A percentile compares a stretch with the other conserved stretches of the same genome.
Conservation (phyloP, 768 basidiomycete species). For the Naematelia encephala region DNA sequence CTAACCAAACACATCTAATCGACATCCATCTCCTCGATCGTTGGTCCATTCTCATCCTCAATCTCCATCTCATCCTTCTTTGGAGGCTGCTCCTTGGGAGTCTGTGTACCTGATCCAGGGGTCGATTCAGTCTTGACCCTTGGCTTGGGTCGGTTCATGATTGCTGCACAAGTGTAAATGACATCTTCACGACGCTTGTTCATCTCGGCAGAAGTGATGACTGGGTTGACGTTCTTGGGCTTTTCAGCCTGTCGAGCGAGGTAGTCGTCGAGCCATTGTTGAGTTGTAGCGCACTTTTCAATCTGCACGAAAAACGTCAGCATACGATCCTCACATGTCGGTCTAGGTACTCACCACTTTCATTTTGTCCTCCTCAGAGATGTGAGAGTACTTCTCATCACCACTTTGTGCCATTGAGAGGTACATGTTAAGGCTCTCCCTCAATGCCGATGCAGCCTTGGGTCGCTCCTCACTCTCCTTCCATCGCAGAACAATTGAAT, state of each 20-base stretch:
- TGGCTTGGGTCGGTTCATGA: slow-evolving; percentile 89
- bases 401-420: slow-evolving; percentile 66
- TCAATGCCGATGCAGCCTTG: slow-evolving; percentile 66
- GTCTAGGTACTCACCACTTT: slow-evolving; percentile 47
- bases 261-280: slow-evolving; percentile 96
- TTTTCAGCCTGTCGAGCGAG: slow-evolving; percentile 79
- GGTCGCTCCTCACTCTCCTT: slow-evolving; percentile 79
- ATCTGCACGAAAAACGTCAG: slow-evolving; percentile 58
- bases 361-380: slow-evolving; percentile 59
- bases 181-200: slow-evolving; percentile 88
- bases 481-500: slow-evolving; percentile 79
- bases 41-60: slow-evolving; percentile 23
- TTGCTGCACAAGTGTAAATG: slow-evolving; percentile 81
- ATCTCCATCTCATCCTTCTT: slow-evolving; percentile 42
- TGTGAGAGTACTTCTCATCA: slow-evolving; percentile 86
- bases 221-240: slow-evolving; percentile 81
- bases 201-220: slow-evolving; percentile 76
- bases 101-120: slow-evolving; percentile 28
- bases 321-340: background rate
- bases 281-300: slow-evolving; percentile 82
- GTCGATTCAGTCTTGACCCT: slow-evolving; percentile 58
- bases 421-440: slow-evolving; percentile 85
- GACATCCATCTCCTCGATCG: slow-evolving; percentile 52
- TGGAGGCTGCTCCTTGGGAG: slow-evolving; percentile 39
- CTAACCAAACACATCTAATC: slow-evolving; percentile 26